Base-by-base conservation (phyloP, 2,329 filamentous ascomycete genomes). In the Pochonia chlamydosporia region DNA sequence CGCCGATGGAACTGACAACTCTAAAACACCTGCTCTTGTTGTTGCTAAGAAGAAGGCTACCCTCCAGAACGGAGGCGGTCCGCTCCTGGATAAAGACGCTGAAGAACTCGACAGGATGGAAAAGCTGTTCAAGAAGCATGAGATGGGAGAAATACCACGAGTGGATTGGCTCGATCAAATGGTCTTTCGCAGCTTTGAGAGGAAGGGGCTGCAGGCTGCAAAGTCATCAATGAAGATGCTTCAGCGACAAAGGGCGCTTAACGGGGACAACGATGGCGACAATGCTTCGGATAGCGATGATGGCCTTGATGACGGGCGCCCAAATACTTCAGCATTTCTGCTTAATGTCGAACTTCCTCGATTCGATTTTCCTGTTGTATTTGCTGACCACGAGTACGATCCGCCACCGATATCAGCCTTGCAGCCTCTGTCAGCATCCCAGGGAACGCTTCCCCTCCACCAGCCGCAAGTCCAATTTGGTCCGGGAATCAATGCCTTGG, bases 101-200 rank as follows among this genome's bases (percentile, higher is more conserved):
- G 83, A 89, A 45, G 93, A 99, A 66, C 77, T 96, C 52, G 90
- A 96, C 58, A 78, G 93, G 16, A 78, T 99, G 56, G 91, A 97
- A 61, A 85, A 82, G 46, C 67, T 97, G 20, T 87, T 99, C 63
- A 99, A 99, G 69, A 95, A 96, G 67, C 93, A 97, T 61, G 95
- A 99, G 63, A 95, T 96, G 86, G 91, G 90, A 16, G 93, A 99
- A 63, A 92, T 99, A 23, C 84, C 89, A 1, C 82, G 90, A 14
- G 87, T 96, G 41, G 89, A 95, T 58, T 99, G 93, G 95, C 78
- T 99, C 37, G 93, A 99, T 64, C 88, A 93, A 59, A 78, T 97
- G 57, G 91, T 96, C 3, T 99, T 95, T 63, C 84, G 92, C 35
- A 86, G 86, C 44, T 84, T 95, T 50, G 92, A 96, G 69, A 93